Evolutionary conservation across 2,329 filamentous ascomycete genomes (phyloP).

Genomic region (Aspergillus pseudotamarii): DNA sequence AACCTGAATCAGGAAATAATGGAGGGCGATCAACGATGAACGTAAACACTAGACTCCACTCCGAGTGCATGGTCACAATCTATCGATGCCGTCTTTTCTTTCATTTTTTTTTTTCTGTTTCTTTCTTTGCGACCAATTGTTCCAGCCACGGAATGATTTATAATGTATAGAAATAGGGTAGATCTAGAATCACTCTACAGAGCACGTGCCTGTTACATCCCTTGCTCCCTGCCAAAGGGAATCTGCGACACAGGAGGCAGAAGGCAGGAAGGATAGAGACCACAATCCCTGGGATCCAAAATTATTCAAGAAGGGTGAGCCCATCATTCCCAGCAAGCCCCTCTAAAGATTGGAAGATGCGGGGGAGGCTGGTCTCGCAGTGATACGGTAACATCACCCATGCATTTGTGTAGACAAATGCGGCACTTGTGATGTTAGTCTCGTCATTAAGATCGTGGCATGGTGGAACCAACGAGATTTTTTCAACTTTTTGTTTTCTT

Average conservation of each 20-base stretch:
- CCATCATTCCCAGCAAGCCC: neutral
- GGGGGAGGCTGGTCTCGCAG: neutral
- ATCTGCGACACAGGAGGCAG: neutral
- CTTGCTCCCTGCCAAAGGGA: neutral
- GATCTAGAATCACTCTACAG: neutral
- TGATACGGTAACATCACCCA: conserved; percentile 1
- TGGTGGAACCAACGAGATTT: neutral
- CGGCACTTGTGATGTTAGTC: neutral
- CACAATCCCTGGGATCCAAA: neutral
- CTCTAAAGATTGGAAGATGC: neutral
- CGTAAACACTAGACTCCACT: neutral
- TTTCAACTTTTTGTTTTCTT: neutral
- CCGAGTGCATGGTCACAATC: neutral
- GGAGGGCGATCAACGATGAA: neutral
- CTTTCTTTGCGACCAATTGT: neutral
- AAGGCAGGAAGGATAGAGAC: neutral
- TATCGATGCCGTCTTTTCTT: neutral
- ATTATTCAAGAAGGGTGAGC: neutral
- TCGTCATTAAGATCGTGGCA: neutral
- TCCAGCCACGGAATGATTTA: neutral
- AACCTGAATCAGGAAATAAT: neutral
- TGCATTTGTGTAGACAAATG: neutral
- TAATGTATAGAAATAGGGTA: neutral
- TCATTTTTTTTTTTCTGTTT: neutral
- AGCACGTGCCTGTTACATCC: neutral